A percentile compares a stretch with the other conserved stretches of the same genome.
Conservation (phyloP, 2,329 filamentous ascomycete genomes). For the Stagonosporopsis rhizophila region DNA sequence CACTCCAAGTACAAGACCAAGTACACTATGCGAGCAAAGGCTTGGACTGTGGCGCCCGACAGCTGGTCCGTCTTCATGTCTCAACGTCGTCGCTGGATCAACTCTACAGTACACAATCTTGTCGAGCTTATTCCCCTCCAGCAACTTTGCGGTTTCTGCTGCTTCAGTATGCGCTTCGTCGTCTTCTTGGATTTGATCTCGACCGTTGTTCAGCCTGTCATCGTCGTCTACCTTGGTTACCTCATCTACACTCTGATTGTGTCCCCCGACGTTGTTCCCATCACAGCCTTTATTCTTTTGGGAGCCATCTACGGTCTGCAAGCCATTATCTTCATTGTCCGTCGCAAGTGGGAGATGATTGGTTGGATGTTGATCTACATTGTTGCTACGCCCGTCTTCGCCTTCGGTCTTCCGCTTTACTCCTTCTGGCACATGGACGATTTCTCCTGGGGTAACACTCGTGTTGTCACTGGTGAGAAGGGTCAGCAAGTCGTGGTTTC, state of each 20-base stretch:
- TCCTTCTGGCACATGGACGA: constrained; percentile 99
- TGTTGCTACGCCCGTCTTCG: constrained; percentile 88
- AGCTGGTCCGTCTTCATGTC: constrained; percentile 94
- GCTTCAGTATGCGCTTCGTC: constrained; percentile 98
- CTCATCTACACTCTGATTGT: constrained; percentile 76
- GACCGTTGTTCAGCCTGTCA: constrained; percentile 90
- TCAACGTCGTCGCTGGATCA: constrained; percentile 99
- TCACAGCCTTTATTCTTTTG: constrained; percentile 88
- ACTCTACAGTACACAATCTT: constrained; percentile 97
- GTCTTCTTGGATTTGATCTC: constrained; percentile 93
- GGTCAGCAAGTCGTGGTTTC: constrained; percentile 92
- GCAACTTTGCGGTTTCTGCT: constrained; percentile 98
- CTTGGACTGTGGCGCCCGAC: constrained; percentile 97
- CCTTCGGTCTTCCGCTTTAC: constrained; percentile 87
- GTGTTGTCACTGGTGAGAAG: constrained; percentile 92
- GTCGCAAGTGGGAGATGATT: constrained; percentile 99
- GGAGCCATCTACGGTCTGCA: constrained; percentile 97
- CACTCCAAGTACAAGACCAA: constrained; percentile 98
- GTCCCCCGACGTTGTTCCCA: constrained; percentile 71
- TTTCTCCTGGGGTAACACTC: constrained; percentile 99
- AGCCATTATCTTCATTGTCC: constrained; percentile 93
- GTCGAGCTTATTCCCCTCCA: constrained; percentile 92
- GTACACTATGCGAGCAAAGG: constrained; percentile 89
- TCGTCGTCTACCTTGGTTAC: constrained; percentile 87
- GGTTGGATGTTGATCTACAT: constrained; percentile 99